Evolutionary conservation across 257 asterid genomes (phyloP), one percentile per base, ranked within the genome.

Genomic region (Nicotiana benthamiana): DNA sequence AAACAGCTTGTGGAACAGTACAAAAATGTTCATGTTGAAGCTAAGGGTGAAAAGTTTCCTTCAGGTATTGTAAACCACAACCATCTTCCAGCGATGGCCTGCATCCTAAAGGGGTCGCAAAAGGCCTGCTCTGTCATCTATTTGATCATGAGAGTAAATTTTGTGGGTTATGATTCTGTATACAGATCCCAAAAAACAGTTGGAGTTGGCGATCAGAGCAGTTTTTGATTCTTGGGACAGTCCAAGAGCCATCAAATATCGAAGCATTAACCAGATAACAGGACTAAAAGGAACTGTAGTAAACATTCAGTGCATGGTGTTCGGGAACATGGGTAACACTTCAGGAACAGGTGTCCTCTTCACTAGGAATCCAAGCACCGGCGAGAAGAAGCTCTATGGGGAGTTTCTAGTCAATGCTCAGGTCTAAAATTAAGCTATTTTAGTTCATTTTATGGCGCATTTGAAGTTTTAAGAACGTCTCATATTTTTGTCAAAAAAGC

Each of bases 161-260:
- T 16, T 9, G 77, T 82, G 18, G 57, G 46, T 40, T 79, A 82
- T 46, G 7, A 20, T 5, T 64, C 62, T 32, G 20, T 83, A 12
- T 48, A 1, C 84, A 95, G 99, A 95, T 82, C 98, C 99, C 11
- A 91, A 79, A 75, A 88, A 81, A 86, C 99, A 95, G 88, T 86
- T 95, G 72, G 97, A 95, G 85, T 86, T 93, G 89, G 94, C 98
- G 36, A 82, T 95, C 34, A 92, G 91, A 64, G 96, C 99, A 43
- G 99, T 95, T 40, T 95, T 95, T 20, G 92, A 93, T 75, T 95
- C 99, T 7, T 95, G 98, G 98, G 98, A 95, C 85, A 93, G 98
- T 80, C 96, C 97, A 0, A 86, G 99, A 89, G 99, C 98, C 26
- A 90, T 76, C 34, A 93, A 93, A 67, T 95, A 93, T 79, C 88